A percentile compares a stretch with the other conserved stretches of the same genome.
Conservation (phyloP, 2,329 filamentous ascomycete species). For the Colletotrichum tanaceti region DNA sequence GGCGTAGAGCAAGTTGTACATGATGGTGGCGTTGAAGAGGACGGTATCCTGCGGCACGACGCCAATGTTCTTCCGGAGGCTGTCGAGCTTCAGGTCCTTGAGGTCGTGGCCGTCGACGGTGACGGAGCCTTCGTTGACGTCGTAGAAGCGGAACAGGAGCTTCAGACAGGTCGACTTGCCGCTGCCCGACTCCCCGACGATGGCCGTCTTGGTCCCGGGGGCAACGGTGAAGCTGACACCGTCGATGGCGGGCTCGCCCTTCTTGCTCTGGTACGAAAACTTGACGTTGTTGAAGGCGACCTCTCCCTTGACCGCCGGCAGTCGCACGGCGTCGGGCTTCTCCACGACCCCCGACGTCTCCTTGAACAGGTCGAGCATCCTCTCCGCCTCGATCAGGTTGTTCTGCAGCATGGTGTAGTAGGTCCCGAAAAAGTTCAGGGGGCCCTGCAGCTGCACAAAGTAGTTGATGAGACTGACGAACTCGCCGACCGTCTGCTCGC, state of each 20-base stretch:
- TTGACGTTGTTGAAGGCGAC: slow-evolving; percentile 57
- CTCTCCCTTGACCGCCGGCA: slow-evolving; percentile 51
- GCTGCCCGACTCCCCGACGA: slow-evolving; percentile 59
- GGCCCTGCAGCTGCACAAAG: slow-evolving; percentile 70
- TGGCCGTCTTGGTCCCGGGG: slow-evolving; percentile 59
- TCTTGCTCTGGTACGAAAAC: slow-evolving; percentile 57
- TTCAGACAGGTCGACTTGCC: slow-evolving; percentile 63
- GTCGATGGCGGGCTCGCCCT: slow-evolving; percentile 51
- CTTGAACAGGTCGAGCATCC: slow-evolving; percentile 59
- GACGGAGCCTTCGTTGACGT: slow-evolving; percentile 58
- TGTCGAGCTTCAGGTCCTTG: slow-evolving; percentile 54
- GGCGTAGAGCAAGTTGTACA: slow-evolving; percentile 67
- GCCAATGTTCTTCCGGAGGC: slow-evolving; percentile 56
- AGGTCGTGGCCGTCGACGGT: slow-evolving; percentile 60
- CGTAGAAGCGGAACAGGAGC: slow-evolving; percentile 64
- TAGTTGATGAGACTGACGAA: slow-evolving; percentile 69
- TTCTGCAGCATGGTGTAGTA: slow-evolving; percentile 61
- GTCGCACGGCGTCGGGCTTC: slow-evolving; percentile 51
- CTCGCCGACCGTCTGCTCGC: slow-evolving; percentile 63
- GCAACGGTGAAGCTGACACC: slow-evolving; percentile 56
- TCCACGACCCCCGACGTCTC: slow-evolving; percentile 58
- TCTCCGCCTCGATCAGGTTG: slow-evolving; percentile 59
- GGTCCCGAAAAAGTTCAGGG: slow-evolving; percentile 70
- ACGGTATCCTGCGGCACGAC: slow-evolving; percentile 60
- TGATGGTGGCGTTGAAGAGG: slow-evolving; percentile 65